Conservation (phyloP, 768 basidiomycete genomes). For the Leccinellum rugosiceps region DNA sequence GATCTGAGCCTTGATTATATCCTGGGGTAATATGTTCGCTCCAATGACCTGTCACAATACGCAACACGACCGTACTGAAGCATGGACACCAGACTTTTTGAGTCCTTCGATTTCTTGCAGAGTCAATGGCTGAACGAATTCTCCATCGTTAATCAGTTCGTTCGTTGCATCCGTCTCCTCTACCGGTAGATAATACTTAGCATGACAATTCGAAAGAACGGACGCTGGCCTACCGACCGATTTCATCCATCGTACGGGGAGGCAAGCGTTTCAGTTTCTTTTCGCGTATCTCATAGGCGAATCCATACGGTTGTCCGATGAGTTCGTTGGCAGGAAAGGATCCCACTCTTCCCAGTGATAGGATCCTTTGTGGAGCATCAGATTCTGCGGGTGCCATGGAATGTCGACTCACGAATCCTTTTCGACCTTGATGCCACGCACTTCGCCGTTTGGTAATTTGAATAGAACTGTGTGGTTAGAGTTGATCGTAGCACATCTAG, state of each 20-base stretch:
- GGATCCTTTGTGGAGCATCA: slow-evolving; percentile 42
- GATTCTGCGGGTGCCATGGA: not conserved
- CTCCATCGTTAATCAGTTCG: slow-evolving; percentile 88
- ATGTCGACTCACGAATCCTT: slow-evolving; percentile 57
- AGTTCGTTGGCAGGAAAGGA: slow-evolving; percentile 77
- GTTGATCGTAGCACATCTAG: slow-evolving; percentile 43
- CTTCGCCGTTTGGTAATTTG: slow-evolving; percentile 73
- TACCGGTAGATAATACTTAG: slow-evolving; percentile 28
- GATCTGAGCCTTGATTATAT: slow-evolving; percentile 94
- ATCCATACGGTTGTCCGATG: slow-evolving; percentile 79
- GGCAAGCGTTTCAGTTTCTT: slow-evolving; percentile 64
- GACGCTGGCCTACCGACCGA: slow-evolving; percentile 49
- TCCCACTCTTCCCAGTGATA: slow-evolving; percentile 83
- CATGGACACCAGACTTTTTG: slow-evolving; percentile 79
- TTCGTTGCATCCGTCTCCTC: slow-evolving; percentile 98
- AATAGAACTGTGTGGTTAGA: slow-evolving; percentile 77
- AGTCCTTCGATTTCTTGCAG: slow-evolving; percentile 79
- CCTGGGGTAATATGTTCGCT: slow-evolving; percentile 44
- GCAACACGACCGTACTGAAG: slow-evolving; percentile 49
- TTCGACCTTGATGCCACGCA: slow-evolving; percentile 71
- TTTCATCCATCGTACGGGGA: slow-evolving; percentile 67
- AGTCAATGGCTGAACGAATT: slow-evolving; percentile 80
- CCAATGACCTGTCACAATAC: not conserved
- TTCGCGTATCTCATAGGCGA: slow-evolving; percentile 81
- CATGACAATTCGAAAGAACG: not conserved